Conservation (phyloP, 208 protist genomes). For the Leishmania martiniquensis region DNA sequence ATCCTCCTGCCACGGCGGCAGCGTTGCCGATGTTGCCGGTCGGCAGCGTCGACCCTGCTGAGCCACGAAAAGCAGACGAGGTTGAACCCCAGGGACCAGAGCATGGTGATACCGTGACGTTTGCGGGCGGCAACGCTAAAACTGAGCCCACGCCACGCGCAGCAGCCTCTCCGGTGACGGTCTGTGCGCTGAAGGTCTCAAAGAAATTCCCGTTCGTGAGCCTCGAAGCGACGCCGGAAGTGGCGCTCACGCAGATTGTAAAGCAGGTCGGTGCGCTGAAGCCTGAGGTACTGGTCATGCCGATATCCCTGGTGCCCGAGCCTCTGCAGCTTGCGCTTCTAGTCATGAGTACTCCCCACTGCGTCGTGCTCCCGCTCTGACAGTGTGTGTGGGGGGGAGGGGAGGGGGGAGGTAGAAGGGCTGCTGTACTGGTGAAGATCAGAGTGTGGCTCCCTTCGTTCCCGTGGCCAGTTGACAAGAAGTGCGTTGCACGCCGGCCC, state of each 20-base stretch:
- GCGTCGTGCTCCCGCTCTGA: constrained; percentile 58
- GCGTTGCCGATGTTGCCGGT: not conserved
- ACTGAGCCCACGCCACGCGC: not conserved
- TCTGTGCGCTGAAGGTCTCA: constrained; percentile 57
- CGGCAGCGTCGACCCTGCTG: not conserved
- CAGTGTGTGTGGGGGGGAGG: too few relatives aligned
- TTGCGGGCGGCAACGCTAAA: not conserved
- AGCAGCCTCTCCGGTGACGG: constrained; percentile 33
- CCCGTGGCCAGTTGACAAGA: too few relatives aligned
- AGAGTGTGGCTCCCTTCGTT: not conserved
- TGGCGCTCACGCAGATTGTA: constrained; percentile 56
- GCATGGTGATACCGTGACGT: not conserved
- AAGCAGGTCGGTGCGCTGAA: constrained; percentile 63
- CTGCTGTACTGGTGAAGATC: not conserved
- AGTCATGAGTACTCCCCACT: constrained; percentile 57
- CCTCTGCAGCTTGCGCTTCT: constrained; percentile 63
- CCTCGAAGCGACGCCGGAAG: constrained; percentile 34
- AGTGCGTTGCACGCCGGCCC: not conserved
- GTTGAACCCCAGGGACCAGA: not conserved
- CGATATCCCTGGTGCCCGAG: constrained; percentile 41
- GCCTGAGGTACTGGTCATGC: constrained; percentile 61
- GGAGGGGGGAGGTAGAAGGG: too few relatives aligned
- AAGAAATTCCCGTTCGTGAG: constrained; percentile 48
- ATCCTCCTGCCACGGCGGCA: not conserved
- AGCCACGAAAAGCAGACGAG: not conserved